These are phyloP conservation scores for Collybiopsis luxurians DNA, from an alignment of 768 basidiomycete genomes.

Conservation along the genomic window DNA sequence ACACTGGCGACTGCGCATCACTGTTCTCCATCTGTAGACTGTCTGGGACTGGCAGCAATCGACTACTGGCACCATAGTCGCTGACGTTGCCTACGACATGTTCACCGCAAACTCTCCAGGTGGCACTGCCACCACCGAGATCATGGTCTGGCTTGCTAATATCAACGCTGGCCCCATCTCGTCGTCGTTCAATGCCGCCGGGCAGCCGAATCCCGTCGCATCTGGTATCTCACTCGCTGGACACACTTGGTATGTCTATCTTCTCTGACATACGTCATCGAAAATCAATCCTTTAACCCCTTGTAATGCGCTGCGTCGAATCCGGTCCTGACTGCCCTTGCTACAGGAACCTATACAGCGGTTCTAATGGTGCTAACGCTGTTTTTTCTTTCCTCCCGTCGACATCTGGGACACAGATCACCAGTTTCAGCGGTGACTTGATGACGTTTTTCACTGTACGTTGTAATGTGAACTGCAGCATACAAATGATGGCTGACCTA, in stretches of 20 bases:
- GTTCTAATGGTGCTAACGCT: conserved; percentile 4
- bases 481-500: conserved; percentile 49
- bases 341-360: conserved; percentile 40
- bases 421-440: conserved; percentile 6
- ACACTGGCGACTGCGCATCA: not conserved
- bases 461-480: conserved; percentile 44
- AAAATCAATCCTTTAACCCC: not conserved
- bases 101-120: conserved; percentile 55
- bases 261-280: no score
- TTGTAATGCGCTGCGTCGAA: no score
- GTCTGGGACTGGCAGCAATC: conserved; percentile 56
- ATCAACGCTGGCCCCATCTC: conserved; percentile 60
- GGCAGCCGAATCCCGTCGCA: conserved; percentile 44
- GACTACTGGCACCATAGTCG: conserved; percentile 38
- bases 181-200: conserved; percentile 39
- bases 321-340: not conserved
- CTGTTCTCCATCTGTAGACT: conserved; percentile 29
- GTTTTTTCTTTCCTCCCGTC: conserved; percentile 3
- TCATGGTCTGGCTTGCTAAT: conserved; percentile 69
- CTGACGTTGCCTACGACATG: conserved; percentile 60
- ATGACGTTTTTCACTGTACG: conserved; percentile 1
- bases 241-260: conserved; percentile 44
- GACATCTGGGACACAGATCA: conserved; percentile 24
- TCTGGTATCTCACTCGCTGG: conserved; percentile 44
- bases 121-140: conserved; percentile 44